Percentiles rank a stretch among this genome's conserved stretches.
These are phyloP conservation scores for Magnolia sinica DNA, from an alignment of 164 flowering plant genomes.

Conservation along the genomic window DNA sequence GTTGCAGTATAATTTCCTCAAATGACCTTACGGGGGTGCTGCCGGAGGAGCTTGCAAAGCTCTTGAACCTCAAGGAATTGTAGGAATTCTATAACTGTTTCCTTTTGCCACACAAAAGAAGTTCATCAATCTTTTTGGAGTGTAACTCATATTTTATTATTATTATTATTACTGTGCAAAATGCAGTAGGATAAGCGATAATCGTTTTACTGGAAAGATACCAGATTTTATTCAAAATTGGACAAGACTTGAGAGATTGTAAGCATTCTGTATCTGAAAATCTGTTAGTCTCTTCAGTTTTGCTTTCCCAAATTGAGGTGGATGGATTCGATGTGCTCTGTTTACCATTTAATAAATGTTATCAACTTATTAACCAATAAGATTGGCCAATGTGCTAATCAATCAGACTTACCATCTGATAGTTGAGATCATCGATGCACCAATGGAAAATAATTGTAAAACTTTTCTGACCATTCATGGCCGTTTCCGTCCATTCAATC, in stretches of 20 bases:
- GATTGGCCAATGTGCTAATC: background rate
- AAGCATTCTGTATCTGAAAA: constrained; percentile 11
- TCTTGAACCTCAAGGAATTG: constrained; percentile 19
- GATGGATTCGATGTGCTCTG: background rate
- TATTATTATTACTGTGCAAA: background rate
- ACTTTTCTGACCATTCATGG: too few relatives aligned
- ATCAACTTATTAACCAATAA: too few relatives aligned
- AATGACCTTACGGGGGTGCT: constrained; percentile 25
- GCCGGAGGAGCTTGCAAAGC: constrained; percentile 18
- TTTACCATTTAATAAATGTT: background rate
- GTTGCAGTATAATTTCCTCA: constrained; percentile 23
- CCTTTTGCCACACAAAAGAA: background rate
- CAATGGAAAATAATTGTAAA: too few relatives aligned
- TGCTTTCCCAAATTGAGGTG: background rate
- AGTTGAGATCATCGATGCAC: too few relatives aligned
- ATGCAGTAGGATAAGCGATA: constrained; percentile 38
- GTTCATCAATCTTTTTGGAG: background rate
- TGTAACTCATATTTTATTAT: background rate
- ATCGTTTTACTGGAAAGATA: constrained; percentile 34
- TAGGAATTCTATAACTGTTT: constrained; percentile 1
- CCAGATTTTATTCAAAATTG: constrained; percentile 31
- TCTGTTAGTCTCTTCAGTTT: background rate
- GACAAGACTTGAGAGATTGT: constrained; percentile 30
- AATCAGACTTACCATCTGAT: too few relatives aligned
- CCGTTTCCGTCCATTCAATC: too few relatives aligned